These are phyloP conservation scores for Hypoxylon subgilvum DNA, from an alignment of 495 filamentous ascomycete species.

Conservation along the genomic window DNA sequence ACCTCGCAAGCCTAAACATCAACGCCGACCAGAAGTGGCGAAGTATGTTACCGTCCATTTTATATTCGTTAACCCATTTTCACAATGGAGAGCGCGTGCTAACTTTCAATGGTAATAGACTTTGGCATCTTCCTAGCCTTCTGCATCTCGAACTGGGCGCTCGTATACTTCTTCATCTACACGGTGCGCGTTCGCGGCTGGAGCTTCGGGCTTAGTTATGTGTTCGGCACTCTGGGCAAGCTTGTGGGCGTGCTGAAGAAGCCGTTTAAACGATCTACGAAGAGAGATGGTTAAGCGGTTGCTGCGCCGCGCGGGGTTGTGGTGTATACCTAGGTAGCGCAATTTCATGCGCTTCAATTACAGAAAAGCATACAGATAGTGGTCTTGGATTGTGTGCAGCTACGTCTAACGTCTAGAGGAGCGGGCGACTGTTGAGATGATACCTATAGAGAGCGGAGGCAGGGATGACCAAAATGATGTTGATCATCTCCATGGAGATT, in stretches of 20 bases:
- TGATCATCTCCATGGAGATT: no score
- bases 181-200: conserved; percentile 73
- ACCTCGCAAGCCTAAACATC: conserved; percentile 72
- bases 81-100: background rate
- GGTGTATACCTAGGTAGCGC: no score
- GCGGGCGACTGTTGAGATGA: no score
- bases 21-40: conserved; percentile 42
- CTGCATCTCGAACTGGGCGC: conserved; percentile 74
- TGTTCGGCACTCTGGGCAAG: conserved; percentile 61
- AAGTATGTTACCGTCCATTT: conserved; percentile 20
- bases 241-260: conserved; percentile 50
- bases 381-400: no score
- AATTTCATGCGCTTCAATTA: no score
- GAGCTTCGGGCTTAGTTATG: conserved; percentile 70
- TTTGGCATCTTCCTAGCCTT: conserved; percentile 82
- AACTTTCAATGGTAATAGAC: conserved; percentile 40
- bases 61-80: background rate
- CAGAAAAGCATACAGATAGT: no score
- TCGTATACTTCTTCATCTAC: conserved; percentile 88
- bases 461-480: no score
- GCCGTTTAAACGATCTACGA: conserved; percentile 42
- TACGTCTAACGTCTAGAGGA: no score
- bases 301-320: no score
- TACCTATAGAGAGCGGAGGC: no score
- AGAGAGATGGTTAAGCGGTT: conserved; percentile 13